Evolutionary conservation across 2,329 filamentous ascomycete species (phyloP).

Genomic region (Fusarium oligoseptatum): DNA sequence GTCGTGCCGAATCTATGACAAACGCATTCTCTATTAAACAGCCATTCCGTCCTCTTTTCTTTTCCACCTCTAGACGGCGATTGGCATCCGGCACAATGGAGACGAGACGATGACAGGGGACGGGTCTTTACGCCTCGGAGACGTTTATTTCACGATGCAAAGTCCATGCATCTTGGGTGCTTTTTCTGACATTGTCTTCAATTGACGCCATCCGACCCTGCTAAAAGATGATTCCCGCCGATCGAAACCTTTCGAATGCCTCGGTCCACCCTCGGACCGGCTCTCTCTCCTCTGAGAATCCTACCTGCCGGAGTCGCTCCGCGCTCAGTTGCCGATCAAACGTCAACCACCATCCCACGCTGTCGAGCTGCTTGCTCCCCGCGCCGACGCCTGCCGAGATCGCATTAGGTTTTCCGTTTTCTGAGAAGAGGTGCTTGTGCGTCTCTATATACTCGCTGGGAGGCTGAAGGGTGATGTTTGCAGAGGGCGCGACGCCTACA

Average conservation of each 20-base stretch:
- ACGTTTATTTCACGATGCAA: neutral
- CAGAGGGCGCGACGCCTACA: slow-evolving; percentile 40
- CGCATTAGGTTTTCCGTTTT: slow-evolving; percentile 39
- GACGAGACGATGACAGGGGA: neutral
- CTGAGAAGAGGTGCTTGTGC: slow-evolving; percentile 48
- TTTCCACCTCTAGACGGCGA: neutral
- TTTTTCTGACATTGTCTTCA: neutral
- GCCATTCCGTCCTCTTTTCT: neutral
- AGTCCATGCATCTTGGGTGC: neutral
- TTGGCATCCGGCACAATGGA: neutral
- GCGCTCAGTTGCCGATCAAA: slow-evolving; percentile 63
- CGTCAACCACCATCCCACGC: slow-evolving; percentile 60
- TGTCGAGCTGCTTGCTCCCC: slow-evolving; percentile 56
- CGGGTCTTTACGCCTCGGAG: neutral
- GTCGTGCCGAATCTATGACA: slow-evolving; percentile 13
- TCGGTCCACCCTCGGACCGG: slow-evolving; percentile 58
- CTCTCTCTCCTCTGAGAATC: slow-evolving; percentile 55
- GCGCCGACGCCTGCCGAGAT: slow-evolving; percentile 51
- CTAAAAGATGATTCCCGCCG: slow-evolving; percentile 57
- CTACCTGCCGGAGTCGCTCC: slow-evolving; percentile 53
- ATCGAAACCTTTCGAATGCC: slow-evolving; percentile 57
- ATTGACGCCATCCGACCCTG: neutral
- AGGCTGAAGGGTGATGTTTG: neutral
- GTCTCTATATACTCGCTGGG: slow-evolving; percentile 51
- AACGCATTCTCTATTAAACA: slow-evolving; percentile 6